These are phyloP conservation scores for Phoenix dactylifera DNA, from an alignment of 176 grass and related monocot species.

Conservation along the genomic window DNA sequence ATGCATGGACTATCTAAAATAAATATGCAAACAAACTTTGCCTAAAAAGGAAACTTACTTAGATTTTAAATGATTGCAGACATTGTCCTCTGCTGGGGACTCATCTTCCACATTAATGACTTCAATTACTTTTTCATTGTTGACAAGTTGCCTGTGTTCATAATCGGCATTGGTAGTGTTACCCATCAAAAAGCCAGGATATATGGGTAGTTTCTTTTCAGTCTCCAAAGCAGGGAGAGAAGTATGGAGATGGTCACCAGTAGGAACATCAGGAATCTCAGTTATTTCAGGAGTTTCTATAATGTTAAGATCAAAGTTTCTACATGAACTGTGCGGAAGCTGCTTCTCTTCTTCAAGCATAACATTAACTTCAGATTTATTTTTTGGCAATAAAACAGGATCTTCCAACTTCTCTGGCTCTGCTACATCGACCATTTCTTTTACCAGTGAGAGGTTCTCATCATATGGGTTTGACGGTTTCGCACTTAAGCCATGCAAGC, in stretches of 20 bases:
- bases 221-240: slow-evolving; percentile 19
- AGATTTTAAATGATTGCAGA: slow-evolving; percentile 20
- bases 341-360: slow-evolving; percentile 23
- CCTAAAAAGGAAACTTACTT: slow-evolving; percentile 26
- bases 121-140: slow-evolving; percentile 17
- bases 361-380: slow-evolving; percentile 17
- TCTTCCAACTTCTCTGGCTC: slow-evolving; percentile 2
- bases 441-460: background rate
- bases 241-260: slow-evolving; percentile 13
- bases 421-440: background rate
- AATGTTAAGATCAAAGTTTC: slow-evolving; percentile 40
- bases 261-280: slow-evolving; percentile 12
- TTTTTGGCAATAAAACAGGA: slow-evolving; percentile 7
- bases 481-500: background rate
- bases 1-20: too few species aligned
- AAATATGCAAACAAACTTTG: slow-evolving; percentile 10
- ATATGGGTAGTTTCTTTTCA: slow-evolving; percentile 3
- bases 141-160: background rate
- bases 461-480: background rate
- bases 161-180: slow-evolving; percentile 9
- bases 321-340: slow-evolving; percentile 28
- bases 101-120: slow-evolving; percentile 39
- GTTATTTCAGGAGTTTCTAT: slow-evolving; percentile 24
- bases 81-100: slow-evolving; percentile 24
- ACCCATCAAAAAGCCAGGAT: slow-evolving; percentile 13